Percentiles rank a stretch among this genome's conserved stretches.
phyloP scores from a whole-genome alignment of 1,284 basidiomycete species.

The Ceratobasidium theobromae region DNA sequence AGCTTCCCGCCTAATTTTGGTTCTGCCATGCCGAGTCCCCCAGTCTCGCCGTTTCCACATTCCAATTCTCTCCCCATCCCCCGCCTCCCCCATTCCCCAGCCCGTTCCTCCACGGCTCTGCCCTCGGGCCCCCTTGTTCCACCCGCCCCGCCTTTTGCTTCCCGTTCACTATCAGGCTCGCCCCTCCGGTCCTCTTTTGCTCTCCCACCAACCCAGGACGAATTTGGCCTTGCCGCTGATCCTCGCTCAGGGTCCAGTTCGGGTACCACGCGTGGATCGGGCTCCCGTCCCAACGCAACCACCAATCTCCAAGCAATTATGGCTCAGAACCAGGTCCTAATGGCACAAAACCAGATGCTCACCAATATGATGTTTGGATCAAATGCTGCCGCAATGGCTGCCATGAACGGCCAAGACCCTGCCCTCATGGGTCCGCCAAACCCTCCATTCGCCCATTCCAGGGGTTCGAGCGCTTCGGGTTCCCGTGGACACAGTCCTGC shows the following conservation, averaged over 20 bases:
- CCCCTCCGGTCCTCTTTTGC: constrained; percentile 15
- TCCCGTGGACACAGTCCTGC: background rate
- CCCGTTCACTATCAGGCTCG: background rate
- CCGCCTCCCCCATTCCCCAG: background rate
- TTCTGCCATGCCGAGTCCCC: no score
- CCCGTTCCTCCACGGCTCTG: background rate
- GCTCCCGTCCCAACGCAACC: constrained; percentile 11
- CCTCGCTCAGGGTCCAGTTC: no score
- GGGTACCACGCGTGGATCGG: no score
- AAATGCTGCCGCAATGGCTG: no score
- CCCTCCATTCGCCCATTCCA: constrained; percentile 9
- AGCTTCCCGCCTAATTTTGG: background rate
- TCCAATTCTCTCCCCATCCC: constrained; percentile 15
- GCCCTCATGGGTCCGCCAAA: constrained; percentile 2
- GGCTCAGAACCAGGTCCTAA: background rate
- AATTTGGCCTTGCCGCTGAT: background rate
- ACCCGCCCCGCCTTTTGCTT: background rate
- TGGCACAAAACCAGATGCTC: background rate
- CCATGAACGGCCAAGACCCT: background rate
- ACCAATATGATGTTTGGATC: background rate
- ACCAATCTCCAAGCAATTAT: constrained; percentile 5
- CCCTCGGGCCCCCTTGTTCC: background rate
- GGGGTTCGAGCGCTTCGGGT: background rate
- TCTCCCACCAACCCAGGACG: background rate
- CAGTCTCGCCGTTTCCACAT: background rate